phyloP scores from a whole-genome alignment of 2,329 filamentous ascomycete species.

The Fusarium zealandicum region DNA sequence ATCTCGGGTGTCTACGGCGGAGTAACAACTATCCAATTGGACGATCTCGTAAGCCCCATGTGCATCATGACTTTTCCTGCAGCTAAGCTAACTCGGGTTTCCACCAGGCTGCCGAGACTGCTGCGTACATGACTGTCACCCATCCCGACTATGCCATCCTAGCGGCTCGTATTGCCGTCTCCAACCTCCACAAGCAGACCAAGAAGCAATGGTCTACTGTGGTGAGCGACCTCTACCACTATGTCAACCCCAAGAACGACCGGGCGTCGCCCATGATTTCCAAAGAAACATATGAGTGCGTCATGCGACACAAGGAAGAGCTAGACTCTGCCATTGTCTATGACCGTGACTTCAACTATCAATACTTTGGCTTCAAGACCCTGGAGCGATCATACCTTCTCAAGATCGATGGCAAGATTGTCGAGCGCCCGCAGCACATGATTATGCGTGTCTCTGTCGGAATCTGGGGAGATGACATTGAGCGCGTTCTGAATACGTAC shows the following conservation, averaged over 20 bases:
- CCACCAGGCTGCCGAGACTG: slow-evolving; percentile 90
- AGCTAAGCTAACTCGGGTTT: slow-evolving; percentile 8
- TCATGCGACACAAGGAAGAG: slow-evolving; percentile 96
- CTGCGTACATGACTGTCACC: slow-evolving; percentile 99
- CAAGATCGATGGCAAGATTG: slow-evolving; percentile 93
- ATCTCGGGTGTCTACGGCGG: slow-evolving; percentile 99
- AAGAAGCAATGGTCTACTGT: slow-evolving; percentile 99
- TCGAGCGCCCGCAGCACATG: slow-evolving; percentile 98
- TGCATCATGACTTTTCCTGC: background rate
- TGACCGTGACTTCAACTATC: slow-evolving; percentile 99
- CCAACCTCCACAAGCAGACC: slow-evolving; percentile 99
- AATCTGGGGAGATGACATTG: slow-evolving; percentile 93
- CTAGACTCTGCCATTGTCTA: slow-evolving; percentile 99
- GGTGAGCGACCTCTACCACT: slow-evolving; percentile 91
- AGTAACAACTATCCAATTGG: slow-evolving; percentile 94
- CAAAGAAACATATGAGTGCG: slow-evolving; percentile 84
- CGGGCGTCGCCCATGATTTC: slow-evolving; percentile 93
- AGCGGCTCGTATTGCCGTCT: slow-evolving; percentile 96
- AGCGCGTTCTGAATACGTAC: slow-evolving; percentile 96
- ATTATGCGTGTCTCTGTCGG: slow-evolving; percentile 99
- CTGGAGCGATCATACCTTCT: slow-evolving; percentile 97
- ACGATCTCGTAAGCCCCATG: slow-evolving; percentile 82
- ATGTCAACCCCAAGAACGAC: slow-evolving; percentile 92
- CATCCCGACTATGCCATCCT: slow-evolving; percentile 99
- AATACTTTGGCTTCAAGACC: slow-evolving; percentile 99